phyloP scores from a whole-genome alignment of 805 yeast genomes.

The Starmerella kuoi region DNA sequence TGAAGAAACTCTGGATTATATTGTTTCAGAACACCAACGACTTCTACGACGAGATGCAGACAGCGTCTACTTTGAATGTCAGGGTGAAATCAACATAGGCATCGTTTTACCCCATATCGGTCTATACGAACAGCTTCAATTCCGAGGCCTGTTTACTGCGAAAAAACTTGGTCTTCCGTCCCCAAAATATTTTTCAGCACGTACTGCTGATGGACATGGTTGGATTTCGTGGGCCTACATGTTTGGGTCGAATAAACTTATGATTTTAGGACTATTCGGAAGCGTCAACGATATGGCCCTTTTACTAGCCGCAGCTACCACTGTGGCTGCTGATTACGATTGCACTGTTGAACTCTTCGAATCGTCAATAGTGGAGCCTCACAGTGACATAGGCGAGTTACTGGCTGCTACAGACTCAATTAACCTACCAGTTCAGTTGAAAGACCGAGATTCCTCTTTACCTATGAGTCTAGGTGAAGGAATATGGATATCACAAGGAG shows the following conservation, averaged over 20 bases:
- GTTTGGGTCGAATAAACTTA: constrained; percentile 5
- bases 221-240: constrained; percentile 19
- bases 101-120: constrained; percentile 14
- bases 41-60: constrained; percentile 9
- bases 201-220: constrained; percentile 17
- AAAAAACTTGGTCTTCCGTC: constrained; percentile 6
- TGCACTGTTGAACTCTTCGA: constrained; percentile 10
- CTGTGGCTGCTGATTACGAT: constrained; percentile 8
- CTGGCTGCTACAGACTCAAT: constrained; percentile 8
- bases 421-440: not conserved
- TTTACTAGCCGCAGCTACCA: constrained; percentile 9
- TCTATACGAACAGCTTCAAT: constrained; percentile 15
- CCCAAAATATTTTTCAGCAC: constrained; percentile 14
- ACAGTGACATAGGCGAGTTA: constrained; percentile 5
- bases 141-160: constrained; percentile 11
- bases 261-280: constrained; percentile 15
- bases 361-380: constrained; percentile 6
- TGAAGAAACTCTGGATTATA: constrained; percentile 1
- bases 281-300: constrained; percentile 15
- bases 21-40: constrained; percentile 10
- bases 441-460: constrained; percentile 5
- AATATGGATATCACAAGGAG: constrained; percentile 14
- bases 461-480: constrained; percentile 12
- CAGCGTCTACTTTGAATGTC: constrained; percentile 4
- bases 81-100: constrained; percentile 1